Evolutionary conservation across 148 eudicot species (phyloP), one percentile per base, ranked within the genome.

Genomic region (Chenopodium berlandieri): DNA sequence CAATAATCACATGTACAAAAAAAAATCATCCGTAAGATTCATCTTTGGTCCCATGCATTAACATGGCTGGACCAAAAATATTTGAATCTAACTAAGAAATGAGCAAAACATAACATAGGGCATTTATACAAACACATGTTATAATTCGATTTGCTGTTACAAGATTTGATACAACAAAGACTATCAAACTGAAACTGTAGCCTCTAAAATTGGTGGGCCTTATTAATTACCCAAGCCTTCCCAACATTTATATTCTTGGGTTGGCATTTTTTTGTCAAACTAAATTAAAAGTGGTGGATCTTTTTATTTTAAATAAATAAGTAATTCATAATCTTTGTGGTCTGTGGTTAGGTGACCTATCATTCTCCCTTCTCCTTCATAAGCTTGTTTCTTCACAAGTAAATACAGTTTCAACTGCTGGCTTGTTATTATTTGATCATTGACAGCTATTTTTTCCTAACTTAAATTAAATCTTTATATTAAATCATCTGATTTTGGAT

Each of bases 321-420:
- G 27, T 27, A 27, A 60, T 58, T 67, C 52, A n/a, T 76, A 66
- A 31, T 62, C 46, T 25, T 82, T 82, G 22, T 86, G 85, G 73
- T 44, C 56, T 22, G 9, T 79, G 75, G 82, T 84, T 84, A 84
- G 89, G 89, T 84, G 71, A 76, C 23, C 27, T n/a, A 76, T 87
- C 89, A 76, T 56, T 74, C 7, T 84, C 87, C 20, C 34, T 67
- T 11, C 19, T 52, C 25, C 17, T 75, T 27, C 4, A 11, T 31
- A 63, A 23, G 64, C 17, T 60, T 63, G 66, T 70, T 75, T 65
- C 16, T 48, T 54, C 40, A 68, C 68, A 76, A 14, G 65, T 48
- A 30, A 64, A 20, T 79, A 50, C 68, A 76, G 71, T 27, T 71
- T 82, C 82, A 84, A 79, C 13, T 78, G 79, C 30, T 71, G 25